A percentile compares a stretch with the other conserved stretches of the same genome.
Conservation (phyloP, 73 alveolate species). For the Paramecium sexaurelia region DNA sequence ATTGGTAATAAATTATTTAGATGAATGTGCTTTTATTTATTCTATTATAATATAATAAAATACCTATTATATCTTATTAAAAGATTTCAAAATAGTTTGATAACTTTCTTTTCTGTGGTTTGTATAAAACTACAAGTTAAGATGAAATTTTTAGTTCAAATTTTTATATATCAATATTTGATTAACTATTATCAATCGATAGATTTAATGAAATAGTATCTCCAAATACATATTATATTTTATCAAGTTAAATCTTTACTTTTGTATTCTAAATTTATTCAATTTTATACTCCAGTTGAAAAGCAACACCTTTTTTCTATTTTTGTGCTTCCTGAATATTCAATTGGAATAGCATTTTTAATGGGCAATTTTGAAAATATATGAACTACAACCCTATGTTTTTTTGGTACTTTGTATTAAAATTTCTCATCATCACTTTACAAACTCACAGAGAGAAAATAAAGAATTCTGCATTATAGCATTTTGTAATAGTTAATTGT, state of each 20-base stretch:
- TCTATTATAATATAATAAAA: not conserved
- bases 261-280: not conserved
- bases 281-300: not conserved
- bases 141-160: not conserved
- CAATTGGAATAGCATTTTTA: not conserved
- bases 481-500: conserved; percentile 24
- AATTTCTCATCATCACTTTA: not conserved
- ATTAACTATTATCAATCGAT: not conserved
- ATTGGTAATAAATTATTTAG: not conserved
- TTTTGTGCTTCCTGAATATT: not conserved
- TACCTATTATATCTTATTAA: not conserved
- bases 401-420: not conserved
- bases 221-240: not conserved
- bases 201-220: not conserved
- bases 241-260: not conserved
- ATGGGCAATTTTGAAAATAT: not conserved
- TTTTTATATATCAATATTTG: not conserved
- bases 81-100: not conserved
- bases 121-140: not conserved
- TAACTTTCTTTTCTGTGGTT: not conserved
- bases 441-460: not conserved
- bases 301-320: not conserved
- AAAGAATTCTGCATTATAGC: conserved; percentile 21
- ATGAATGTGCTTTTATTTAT: not conserved
- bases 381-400: conserved; percentile 29